Percentiles rank a stretch among this genome's conserved stretches.
Conservation (phyloP, 306 rosid genomes). For the Vicia villosa region DNA sequence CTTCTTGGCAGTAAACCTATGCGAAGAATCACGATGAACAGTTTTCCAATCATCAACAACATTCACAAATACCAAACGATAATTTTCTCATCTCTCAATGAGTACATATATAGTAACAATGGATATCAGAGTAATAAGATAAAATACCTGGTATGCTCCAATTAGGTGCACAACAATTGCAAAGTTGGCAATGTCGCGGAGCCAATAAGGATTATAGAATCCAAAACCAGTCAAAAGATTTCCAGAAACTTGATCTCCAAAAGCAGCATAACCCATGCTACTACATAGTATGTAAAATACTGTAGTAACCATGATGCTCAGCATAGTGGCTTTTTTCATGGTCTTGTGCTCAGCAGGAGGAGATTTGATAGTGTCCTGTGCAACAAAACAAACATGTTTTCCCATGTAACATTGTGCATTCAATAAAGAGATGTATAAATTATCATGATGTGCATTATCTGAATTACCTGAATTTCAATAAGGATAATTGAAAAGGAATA, state of each 20-base stretch:
- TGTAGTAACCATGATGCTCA: slow-evolving; percentile 57
- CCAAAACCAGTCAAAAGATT: slow-evolving; percentile 83
- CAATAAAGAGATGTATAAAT: background rate
- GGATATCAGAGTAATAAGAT: background rate
- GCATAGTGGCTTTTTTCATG: slow-evolving; percentile 66
- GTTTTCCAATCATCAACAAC: slow-evolving; percentile 78
- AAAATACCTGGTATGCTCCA: slow-evolving; percentile 75
- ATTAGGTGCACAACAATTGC: slow-evolving; percentile 72
- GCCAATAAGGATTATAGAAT: slow-evolving; percentile 80
- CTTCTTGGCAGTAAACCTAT: slow-evolving; percentile 91
- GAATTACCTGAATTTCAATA: slow-evolving; percentile 72
- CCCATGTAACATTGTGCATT: background rate
- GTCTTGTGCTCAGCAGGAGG: slow-evolving; percentile 81
- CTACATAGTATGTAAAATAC: slow-evolving; percentile 70
- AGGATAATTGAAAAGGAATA: slow-evolving; percentile 75
- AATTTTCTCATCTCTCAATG: too few relatives aligned
- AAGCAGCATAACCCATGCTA: slow-evolving; percentile 78
- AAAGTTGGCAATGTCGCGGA: slow-evolving; percentile 68
- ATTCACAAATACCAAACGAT: slow-evolving; percentile 86
- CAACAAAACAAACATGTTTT: slow-evolving; percentile 12
- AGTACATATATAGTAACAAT: too few relatives aligned
- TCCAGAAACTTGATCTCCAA: slow-evolving; percentile 66
- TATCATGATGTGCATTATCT: background rate
- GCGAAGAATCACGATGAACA: slow-evolving; percentile 97
- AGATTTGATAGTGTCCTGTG: slow-evolving; percentile 70